Base-by-base conservation (phyloP, 1,284 basidiomycete genomes). In the Meripilus lineatus region DNA sequence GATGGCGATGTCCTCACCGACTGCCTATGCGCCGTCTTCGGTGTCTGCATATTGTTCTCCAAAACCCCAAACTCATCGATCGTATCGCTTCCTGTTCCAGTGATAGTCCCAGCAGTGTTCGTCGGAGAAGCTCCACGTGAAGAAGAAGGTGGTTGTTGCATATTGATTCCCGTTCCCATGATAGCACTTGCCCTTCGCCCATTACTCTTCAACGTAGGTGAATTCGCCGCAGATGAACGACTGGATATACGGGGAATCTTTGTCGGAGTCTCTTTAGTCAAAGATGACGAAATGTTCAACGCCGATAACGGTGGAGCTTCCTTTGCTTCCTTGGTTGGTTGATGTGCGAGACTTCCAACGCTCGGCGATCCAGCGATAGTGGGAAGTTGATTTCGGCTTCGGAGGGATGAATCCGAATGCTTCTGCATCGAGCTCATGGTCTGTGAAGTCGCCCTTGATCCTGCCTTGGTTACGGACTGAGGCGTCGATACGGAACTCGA, bases 231-330 rank as follows among this genome's bases (percentile, higher is more conserved):
- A 3, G 87, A 88, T 4, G 81, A 81, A 38, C 85, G 75, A 58
- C 82, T 89, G 17, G 89, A 84, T 47, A 95, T 93, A 32, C 93
- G 85, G 40, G 93, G 93, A 54, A 96, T 97, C 70, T 93, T 94
- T 18, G 93, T 97, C 1, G 93, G 92, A 0, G 87, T 88, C 60
- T 89, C 86, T 63, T 89, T 89, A 4, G 75, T 61, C 44, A 80
- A 61, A n/a, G 69, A 66, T 20, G 72, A 68, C 3, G 69, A 55
- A 5, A 75, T 66, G 52, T 79, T 81, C 46, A 71, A 55, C 18
- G 76, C 58, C 22, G 75, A 69, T 15, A 71, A 71, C 4, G 77
- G 72, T 5, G 75, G 76, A 3, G 62, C 64, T 32, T 84, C 84
- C 53, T 73, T 82, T 17, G 61, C 57, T 36, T 83, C 80, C 57